These are phyloP conservation scores for Agaricus sinodeliciosus DNA, from an alignment of 768 basidiomycete genomes.

Conservation along the genomic window DNA sequence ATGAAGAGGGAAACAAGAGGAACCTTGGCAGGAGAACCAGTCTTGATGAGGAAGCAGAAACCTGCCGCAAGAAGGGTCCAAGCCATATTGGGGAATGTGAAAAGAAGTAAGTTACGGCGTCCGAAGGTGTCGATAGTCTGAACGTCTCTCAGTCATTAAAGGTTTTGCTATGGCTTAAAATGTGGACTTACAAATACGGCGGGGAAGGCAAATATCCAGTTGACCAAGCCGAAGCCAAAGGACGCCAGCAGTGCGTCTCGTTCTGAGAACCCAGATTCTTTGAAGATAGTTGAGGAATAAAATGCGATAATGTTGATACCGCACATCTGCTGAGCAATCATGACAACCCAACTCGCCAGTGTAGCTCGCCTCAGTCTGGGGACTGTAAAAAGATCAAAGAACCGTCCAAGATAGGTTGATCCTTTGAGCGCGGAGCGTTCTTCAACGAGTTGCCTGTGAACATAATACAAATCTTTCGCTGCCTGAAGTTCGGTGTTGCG, in stretches of 20 bases:
- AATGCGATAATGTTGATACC: conserved; percentile 77
- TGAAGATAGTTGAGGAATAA: conserved; percentile 76
- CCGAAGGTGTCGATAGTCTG: conserved; percentile 70
- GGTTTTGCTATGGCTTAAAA: neutral
- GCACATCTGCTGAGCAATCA: conserved; percentile 80
- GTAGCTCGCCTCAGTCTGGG: conserved; percentile 55
- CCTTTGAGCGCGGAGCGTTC: conserved; percentile 55
- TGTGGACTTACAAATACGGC: conserved; percentile 44
- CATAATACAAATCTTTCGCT: conserved; percentile 74
- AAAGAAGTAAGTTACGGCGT: conserved; percentile 66
- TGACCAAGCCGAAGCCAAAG: conserved; percentile 61
- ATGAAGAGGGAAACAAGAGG: conserved; percentile 36
- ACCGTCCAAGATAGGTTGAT: conserved; percentile 37
- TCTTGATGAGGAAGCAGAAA: conserved; percentile 55
- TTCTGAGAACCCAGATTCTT: conserved; percentile 45
- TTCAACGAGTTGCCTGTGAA: conserved; percentile 60
- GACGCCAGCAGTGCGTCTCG: conserved; percentile 57
- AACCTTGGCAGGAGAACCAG: conserved; percentile 28
- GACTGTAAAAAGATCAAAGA: conserved; percentile 67
- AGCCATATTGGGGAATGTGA: conserved; percentile 81
- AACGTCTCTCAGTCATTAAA: conserved; percentile 11
- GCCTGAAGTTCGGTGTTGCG: conserved; percentile 69
- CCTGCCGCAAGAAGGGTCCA: conserved; percentile 70
- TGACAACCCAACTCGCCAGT: conserved; percentile 43
- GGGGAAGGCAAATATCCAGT: conserved; percentile 61